Evolutionary conservation across 306 rosid species (phyloP), one percentile per base, ranked within the genome.

Genomic region (Prinsepia uniflora): DNA sequence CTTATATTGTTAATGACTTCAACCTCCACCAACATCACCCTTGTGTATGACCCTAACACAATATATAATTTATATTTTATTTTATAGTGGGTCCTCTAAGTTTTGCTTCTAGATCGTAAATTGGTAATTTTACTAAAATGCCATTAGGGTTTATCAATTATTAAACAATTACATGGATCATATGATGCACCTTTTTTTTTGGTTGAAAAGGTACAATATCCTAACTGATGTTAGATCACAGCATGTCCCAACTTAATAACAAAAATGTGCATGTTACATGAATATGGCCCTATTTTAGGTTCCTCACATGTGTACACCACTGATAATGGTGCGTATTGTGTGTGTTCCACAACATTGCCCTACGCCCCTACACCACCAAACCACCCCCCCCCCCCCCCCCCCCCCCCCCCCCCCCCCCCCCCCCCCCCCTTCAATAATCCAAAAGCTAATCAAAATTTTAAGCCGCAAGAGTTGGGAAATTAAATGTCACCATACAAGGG

Each of bases 11-110:
- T 69, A 73, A 81, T 64, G 34, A 52, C 30, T 67, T 76, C 84
- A 80, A 76, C 84, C 19, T 70, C 81, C 74, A 80, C 81, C 75
- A 79, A 79, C 83, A 70, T n/a, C n/a, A n/a, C n/a, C 70, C 76
- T 63, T 75, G 74, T 79, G 82, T 79, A 79, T 60, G 45, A 15
- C 18, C 30, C 30, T 39, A 11, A 39, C 45, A 34, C 13, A 22
- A n/a, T n/a, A 24, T 24, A 54, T 20, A 56, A 22, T 10, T 19
- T 11, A 22, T 56, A 6, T 13, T 34, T 34, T 12, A 17, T 24
- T 30, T 59, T 13, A 6, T 6, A 36, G 65, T 7, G 61, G 48
- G 47, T 36, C 40, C 19, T 12, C 6, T 13, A 22, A 12, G 58
- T 41, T 41, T 60, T 60, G 63, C 63, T 45, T 63, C 72, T 73